Percentiles rank a stretch among this genome's conserved stretches.
phyloP scores from a whole-genome alignment of 306 rosid genomes.

The Erythrophleum fordii region DNA sequence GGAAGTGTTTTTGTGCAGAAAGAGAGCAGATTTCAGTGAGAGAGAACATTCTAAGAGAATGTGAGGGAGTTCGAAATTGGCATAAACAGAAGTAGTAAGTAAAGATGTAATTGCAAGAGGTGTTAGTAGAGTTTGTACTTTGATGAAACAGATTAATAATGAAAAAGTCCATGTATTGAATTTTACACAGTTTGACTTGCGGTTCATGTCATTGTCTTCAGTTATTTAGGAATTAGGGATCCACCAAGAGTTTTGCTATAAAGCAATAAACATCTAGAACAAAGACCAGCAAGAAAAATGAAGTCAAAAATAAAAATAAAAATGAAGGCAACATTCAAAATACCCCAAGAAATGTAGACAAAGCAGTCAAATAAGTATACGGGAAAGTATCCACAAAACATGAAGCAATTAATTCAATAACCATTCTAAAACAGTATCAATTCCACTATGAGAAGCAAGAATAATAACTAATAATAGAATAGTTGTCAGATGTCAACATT shows the following conservation, averaged over 20 bases:
- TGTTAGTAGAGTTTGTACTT: not conserved
- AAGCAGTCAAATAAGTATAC: conserved; percentile 9
- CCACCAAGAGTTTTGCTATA: not conserved
- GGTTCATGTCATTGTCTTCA: not conserved
- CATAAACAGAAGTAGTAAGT: not conserved
- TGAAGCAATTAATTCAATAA: conserved; percentile 19
- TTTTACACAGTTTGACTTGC: not conserved
- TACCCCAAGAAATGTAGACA: not conserved
- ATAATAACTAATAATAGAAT: conserved; percentile 21
- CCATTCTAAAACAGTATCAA: conserved; percentile 15
- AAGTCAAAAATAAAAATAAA: not conserved
- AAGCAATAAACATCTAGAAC: conserved; percentile 2
- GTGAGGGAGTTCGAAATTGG: not conserved
- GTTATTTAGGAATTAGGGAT: not conserved
- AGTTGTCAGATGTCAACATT: conserved; percentile 5
- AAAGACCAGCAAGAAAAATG: conserved; percentile 2
- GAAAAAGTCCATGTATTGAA: not conserved
- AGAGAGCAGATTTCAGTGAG: not conserved
- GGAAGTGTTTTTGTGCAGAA: not conserved
- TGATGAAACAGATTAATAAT: not conserved
- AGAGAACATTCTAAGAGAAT: not conserved
- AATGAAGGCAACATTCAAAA: not conserved
- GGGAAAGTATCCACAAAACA: conserved; percentile 27
- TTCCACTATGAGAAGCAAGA: conserved; percentile 13
- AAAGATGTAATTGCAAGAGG: not conserved